Percentiles rank a stretch among this genome's conserved stretches.
Conservation (phyloP, 805 yeast species). For the Nakazawaea ernobii region DNA sequence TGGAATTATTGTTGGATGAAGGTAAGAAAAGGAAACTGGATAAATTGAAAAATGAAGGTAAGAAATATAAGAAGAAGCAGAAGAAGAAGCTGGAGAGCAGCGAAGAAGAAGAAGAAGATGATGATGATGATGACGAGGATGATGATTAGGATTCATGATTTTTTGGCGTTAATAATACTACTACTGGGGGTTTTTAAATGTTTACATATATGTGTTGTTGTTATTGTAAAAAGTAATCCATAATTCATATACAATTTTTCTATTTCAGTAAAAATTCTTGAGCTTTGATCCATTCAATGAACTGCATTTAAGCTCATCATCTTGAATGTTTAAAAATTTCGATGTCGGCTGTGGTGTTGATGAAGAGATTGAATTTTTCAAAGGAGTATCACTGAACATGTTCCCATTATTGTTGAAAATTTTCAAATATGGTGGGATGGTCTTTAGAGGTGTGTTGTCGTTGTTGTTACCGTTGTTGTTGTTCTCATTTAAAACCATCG, state of each 20-base stretch:
- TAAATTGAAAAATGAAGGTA: neutral
- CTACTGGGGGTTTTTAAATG: too few relatives aligned
- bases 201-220: neutral
- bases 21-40: slow-evolving; percentile 5
- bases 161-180: too few relatives aligned
- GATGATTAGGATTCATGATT: neutral
- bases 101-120: slow-evolving; percentile 9
- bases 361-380: neutral
- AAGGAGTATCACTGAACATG: slow-evolving; percentile 1
- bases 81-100: neutral
- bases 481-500: neutral
- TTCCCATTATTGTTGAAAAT: neutral
- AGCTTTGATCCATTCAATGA: slow-evolving; percentile 1
- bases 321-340: neutral
- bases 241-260: neutral
- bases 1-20: neutral
- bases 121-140: slow-evolving; percentile 6
- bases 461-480: neutral
- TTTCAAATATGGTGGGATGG: slow-evolving; percentile 1
- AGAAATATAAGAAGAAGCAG: neutral
- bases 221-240: neutral
- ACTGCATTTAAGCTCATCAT: slow-evolving; percentile 2
- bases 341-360: slow-evolving; percentile 1
- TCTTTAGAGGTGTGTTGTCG: neutral
- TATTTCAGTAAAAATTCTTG: neutral